Evolutionary conservation across 371 early-diverging fungal genomes (phyloP).

Genomic region (Phascolomyces articulosus): DNA sequence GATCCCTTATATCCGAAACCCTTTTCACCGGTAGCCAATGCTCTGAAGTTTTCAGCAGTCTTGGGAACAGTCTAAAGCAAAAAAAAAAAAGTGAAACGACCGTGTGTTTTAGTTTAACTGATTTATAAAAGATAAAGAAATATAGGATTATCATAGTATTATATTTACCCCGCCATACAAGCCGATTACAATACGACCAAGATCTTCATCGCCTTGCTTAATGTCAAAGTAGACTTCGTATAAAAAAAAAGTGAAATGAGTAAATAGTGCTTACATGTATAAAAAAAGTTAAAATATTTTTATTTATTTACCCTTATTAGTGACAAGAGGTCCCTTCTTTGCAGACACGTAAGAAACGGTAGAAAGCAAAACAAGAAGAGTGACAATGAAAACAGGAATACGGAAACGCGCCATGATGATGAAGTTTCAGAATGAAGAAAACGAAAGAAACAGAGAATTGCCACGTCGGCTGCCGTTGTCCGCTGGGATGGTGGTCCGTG

Average conservation of each 20-base stretch:
- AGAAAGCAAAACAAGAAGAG: slow-evolving; percentile 39
- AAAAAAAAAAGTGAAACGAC: not conserved
- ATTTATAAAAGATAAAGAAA: not conserved
- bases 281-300: not conserved
- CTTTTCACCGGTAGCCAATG: slow-evolving; percentile 80
- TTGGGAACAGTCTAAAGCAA: slow-evolving; percentile 71
- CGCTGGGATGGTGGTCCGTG: too few species aligned
- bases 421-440: slow-evolving; percentile 9
- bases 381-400: slow-evolving; percentile 32
- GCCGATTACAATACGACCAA: slow-evolving; percentile 89
- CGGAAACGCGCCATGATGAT: slow-evolving; percentile 43
- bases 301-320: slow-evolving; percentile 43
- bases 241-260: slow-evolving; percentile 15
- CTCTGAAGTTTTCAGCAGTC: slow-evolving; percentile 91
- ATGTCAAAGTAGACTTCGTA: slow-evolving; percentile 90
- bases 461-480: too few species aligned
- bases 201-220: slow-evolving; percentile 74
- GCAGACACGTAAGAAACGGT: slow-evolving; percentile 44
- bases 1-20: slow-evolving; percentile 86
- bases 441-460: slow-evolving; percentile 6
- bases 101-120: not conserved
- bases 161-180: slow-evolving; percentile 70
- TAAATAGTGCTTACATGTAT: slow-evolving; percentile 18
- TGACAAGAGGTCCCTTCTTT: slow-evolving; percentile 46
- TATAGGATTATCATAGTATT: not conserved